Evolutionary conservation across 1,284 basidiomycete genomes (phyloP).

Genomic region (Sparassis latifolia): DNA sequence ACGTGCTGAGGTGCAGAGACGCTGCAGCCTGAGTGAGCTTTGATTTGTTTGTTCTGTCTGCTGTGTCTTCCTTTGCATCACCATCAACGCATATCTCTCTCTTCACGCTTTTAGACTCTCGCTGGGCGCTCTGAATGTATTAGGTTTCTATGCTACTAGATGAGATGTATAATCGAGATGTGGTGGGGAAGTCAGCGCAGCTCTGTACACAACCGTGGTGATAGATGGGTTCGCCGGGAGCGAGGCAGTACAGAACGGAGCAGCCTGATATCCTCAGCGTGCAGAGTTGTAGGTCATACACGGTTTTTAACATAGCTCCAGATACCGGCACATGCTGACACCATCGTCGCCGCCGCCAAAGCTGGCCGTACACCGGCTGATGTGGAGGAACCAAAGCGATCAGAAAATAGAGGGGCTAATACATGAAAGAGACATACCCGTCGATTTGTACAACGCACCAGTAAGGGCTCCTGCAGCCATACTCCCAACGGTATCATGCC

Average conservation of each 20-base stretch:
- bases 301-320: constrained; percentile 92
- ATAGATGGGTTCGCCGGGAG: too few species aligned
- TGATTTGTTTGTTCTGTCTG: too few species aligned
- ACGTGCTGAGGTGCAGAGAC: background rate
- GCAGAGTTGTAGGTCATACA: constrained; percentile 25
- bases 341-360: constrained; percentile 81
- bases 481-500: constrained; percentile 88
- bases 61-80: too few species aligned
- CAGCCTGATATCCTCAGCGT: background rate
- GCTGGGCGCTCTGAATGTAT: too few species aligned
- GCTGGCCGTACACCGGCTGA: constrained; percentile 88
- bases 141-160: too few species aligned
- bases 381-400: constrained; percentile 30
- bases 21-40: too few species aligned
- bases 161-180: too few species aligned
- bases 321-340: constrained; percentile 82
- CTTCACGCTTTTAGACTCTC: too few species aligned
- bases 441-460: constrained; percentile 90
- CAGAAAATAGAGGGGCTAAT: constrained; percentile 14
- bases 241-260: too few species aligned
- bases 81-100: too few species aligned
- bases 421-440: constrained; percentile 52
- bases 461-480: constrained; percentile 90
- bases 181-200: too few species aligned
- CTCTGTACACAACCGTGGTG: too few species aligned